Evolutionary conservation across 768 basidiomycete species (phyloP).

Genomic region (Artomyces pyxidatus): DNA sequence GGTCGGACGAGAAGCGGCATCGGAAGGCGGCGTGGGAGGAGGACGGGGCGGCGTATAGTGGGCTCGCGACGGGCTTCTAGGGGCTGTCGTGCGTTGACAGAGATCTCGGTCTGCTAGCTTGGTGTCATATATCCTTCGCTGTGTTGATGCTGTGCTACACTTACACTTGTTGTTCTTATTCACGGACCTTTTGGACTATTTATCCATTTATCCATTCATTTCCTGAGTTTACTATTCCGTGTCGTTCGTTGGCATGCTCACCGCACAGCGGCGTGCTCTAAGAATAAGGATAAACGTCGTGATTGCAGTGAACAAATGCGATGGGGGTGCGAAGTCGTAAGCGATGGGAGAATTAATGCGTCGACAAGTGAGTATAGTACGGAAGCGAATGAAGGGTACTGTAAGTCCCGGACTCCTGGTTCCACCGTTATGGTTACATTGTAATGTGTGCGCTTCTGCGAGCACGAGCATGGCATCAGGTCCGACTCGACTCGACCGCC

Average conservation of each 20-base stretch:
- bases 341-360: no score
- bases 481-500: no score
- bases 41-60: conserved; percentile 16
- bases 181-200: neutral
- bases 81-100: neutral
- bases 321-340: neutral
- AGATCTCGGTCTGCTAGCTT: neutral
- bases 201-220: neutral
- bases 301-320: neutral
- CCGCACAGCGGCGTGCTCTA: neutral
- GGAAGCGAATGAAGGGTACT: no score
- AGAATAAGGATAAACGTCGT: neutral
- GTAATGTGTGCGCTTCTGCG: no score
- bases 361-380: no score
- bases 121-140: neutral
- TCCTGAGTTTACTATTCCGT: no score
- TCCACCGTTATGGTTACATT: no score
- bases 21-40: conserved; percentile 10
- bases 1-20: neutral
- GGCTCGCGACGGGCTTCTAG: conserved; percentile 4
- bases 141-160: no score
- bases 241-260: no score
- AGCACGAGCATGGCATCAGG: no score
- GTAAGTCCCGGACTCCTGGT: no score
- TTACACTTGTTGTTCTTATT: neutral